Evolutionary conservation across 768 basidiomycete genomes (phyloP).

Genomic region (Suillus lakei): DNA sequence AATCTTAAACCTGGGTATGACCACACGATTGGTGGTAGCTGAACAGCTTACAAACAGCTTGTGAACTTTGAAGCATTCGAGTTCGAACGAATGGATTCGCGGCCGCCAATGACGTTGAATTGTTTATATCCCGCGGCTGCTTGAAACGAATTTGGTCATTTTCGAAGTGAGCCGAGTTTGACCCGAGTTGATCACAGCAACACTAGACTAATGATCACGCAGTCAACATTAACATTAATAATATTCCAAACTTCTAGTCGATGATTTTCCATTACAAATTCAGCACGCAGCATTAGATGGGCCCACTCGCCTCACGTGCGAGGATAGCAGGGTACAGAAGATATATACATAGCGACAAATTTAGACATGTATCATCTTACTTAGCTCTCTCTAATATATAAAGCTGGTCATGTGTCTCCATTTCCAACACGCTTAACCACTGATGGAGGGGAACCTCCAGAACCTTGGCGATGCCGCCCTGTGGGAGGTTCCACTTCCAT

Average conservation of each 20-base stretch:
- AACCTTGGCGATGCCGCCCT: slow-evolving; percentile 16
- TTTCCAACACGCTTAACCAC: slow-evolving; percentile 35
- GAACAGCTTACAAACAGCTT: neutral
- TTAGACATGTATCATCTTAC: neutral
- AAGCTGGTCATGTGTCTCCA: slow-evolving; percentile 46
- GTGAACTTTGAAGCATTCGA: neutral
- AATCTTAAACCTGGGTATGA: neutral
- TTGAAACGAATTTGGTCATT: too few relatives aligned
- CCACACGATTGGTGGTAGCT: neutral
- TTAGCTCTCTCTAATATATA: slow-evolving; percentile 52
- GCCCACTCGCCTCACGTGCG: too few relatives aligned
- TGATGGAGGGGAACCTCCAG: slow-evolving; percentile 29
- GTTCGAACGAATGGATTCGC: too few relatives aligned
- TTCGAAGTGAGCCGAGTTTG: too few relatives aligned
- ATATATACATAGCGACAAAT: neutral
- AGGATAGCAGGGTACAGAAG: neutral
- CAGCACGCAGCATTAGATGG: too few relatives aligned
- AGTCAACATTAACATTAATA: too few relatives aligned
- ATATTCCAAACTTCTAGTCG: too few relatives aligned
- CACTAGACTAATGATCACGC: too few relatives aligned
- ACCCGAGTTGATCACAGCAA: too few relatives aligned
- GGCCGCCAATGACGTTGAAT: neutral
- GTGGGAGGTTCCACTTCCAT: slow-evolving; percentile 38
- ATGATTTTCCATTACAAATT: neutral
- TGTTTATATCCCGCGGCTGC: neutral